phyloP scores from a whole-genome alignment of 23 red algal species.

The Gracilariopsis chorda region DNA sequence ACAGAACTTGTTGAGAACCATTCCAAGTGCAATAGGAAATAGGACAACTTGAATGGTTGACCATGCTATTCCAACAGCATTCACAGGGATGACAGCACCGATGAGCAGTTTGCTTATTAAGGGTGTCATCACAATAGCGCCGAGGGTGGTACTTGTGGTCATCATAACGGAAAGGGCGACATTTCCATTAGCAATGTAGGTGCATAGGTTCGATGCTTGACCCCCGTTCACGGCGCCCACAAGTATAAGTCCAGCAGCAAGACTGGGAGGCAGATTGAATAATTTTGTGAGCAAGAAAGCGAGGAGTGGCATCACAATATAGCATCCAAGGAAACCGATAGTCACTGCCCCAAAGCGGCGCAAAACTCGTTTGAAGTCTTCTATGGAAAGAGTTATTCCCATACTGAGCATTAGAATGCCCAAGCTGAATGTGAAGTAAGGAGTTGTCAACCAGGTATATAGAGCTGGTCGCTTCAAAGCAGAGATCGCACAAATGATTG shows the following conservation, averaged over 20 bases:
- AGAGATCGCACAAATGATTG: slow-evolving; percentile 61
- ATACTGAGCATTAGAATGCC: slow-evolving; percentile 97
- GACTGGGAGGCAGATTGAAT: slow-evolving; percentile 64
- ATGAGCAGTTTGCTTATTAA: slow-evolving; percentile 86
- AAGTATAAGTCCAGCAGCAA: slow-evolving; percentile 81
- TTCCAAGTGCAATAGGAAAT: slow-evolving; percentile 85
- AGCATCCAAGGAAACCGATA: slow-evolving; percentile 90
- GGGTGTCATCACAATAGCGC: slow-evolving; percentile 96
- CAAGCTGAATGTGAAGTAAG: slow-evolving; percentile 87
- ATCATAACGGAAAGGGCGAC: slow-evolving; percentile 95
- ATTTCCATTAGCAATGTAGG: slow-evolving; percentile 95
- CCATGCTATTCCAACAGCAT: slow-evolving; percentile 85
- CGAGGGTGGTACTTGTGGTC: slow-evolving; percentile 91
- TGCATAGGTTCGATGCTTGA: slow-evolving; percentile 93
- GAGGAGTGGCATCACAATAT: slow-evolving; percentile 75
- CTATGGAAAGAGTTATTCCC: slow-evolving; percentile 91
- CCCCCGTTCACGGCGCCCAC: slow-evolving; percentile 96
- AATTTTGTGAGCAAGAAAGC: slow-evolving; percentile 48
- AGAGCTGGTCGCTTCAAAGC: slow-evolving; percentile 62
- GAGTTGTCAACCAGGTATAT: slow-evolving; percentile 85
- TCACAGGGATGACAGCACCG: slow-evolving; percentile 89
- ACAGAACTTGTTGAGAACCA: slow-evolving; percentile 84
- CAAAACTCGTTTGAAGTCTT: slow-evolving; percentile 81
- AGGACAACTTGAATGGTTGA: slow-evolving; percentile 95
- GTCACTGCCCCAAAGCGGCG: slow-evolving; percentile 70